Evolutionary conservation across 306 rosid genomes (phyloP), one percentile per base, ranked within the genome.

Genomic region (Ormosia emarginata): DNA sequence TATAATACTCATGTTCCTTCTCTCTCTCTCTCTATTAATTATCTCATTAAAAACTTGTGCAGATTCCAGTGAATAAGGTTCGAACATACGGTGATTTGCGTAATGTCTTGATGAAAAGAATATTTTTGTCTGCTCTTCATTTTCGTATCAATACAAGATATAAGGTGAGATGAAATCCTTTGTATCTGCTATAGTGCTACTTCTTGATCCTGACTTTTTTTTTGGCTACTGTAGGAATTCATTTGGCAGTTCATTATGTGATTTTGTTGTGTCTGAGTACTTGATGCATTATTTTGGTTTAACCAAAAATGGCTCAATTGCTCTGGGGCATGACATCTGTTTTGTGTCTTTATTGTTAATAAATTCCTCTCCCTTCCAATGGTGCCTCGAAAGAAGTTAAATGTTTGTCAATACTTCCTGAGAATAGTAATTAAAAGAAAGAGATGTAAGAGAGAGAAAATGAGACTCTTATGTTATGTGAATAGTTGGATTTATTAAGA

Each of bases 101-200:
- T 14, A 87, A 89, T 79, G 99, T 95, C 85, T 89, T 95, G 82
- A 95, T 95, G 99, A 95, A 95, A 88, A 90, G 99, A 87, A 95
- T 95, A 88, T 95, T 95, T 90, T 88, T 95, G 58, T 95, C 99
- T 47, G 97, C 98, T 64, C 86, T 95, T 93, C 99, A 95, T 90
- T 95, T 95, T 67, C 97, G 99, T 74, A 93, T 95, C 75, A 95
- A 93, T 86, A 92, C 99, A 67, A 86, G 99, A 93, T 95, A 95
- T 86, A 95, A 95, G 98, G 99, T 95, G 86, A 40, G 75, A n/a
- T 81, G 55, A 33, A 52, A 65, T 69, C 61, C 57, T 74, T 81
- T 53, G 50, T 46, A 6, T 64, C 29, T 76, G 41, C 71, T 14
- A 17, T 18, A 24, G 64, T 47, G 40, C 52, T 47, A 62, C 73